Evolutionary conservation across 768 basidiomycete species (phyloP).

Genomic region (Lentinula edodes): DNA sequence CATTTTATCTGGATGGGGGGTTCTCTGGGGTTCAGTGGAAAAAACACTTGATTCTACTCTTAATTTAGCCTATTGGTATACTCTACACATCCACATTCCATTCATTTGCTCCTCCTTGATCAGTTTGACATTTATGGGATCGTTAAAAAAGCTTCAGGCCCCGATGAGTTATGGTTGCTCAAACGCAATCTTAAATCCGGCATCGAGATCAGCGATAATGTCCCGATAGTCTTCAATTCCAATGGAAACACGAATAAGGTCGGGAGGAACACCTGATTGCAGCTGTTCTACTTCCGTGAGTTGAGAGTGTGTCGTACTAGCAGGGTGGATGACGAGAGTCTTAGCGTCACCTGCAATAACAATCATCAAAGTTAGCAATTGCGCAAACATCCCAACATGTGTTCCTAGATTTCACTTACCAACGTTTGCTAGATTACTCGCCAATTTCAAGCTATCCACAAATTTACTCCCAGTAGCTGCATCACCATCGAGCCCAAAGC

Average conservation of each 20-base stretch:
- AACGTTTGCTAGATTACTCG: conserved; percentile 29
- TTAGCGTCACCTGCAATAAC: conserved; percentile 40
- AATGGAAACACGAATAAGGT: conserved; percentile 49
- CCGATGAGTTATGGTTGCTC: background rate
- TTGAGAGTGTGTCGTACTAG: conserved; percentile 57
- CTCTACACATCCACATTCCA: no score
- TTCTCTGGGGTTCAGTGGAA: no score
- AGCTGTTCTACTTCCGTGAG: conserved; percentile 42
- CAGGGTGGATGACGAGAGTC: conserved; percentile 57
- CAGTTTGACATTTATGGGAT: background rate
- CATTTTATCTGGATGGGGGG: no score
- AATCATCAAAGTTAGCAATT: background rate
- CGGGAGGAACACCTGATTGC: conserved; percentile 45
- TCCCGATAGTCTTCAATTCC: conserved; percentile 40
- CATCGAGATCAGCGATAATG: conserved; percentile 42
- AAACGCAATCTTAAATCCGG: conserved; percentile 25
- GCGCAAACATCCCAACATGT: background rate
- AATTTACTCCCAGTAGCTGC: conserved; percentile 22
- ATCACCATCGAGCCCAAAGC: conserved; percentile 32
- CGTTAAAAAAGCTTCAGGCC: background rate
- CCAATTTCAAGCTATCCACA: conserved; percentile 32
- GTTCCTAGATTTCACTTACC: conserved; percentile 6
- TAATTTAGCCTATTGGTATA: no score
- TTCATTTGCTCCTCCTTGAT: no score
- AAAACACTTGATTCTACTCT: no score